These are phyloP conservation scores for Hericium erinaceus DNA, from an alignment of 768 basidiomycete species.

Conservation along the genomic window DNA sequence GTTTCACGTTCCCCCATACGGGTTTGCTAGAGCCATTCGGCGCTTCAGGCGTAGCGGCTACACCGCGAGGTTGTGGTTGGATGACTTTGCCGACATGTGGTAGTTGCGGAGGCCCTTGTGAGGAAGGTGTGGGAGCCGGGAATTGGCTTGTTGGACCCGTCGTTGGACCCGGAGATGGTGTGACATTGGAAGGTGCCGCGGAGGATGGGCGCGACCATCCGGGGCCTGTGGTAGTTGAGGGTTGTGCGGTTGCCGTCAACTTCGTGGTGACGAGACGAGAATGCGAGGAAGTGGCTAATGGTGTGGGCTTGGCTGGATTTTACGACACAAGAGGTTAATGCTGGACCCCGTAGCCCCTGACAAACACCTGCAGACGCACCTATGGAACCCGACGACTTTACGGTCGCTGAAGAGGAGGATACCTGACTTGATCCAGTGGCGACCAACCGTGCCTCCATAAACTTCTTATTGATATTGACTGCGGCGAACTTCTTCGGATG, in stretches of 20 bases:
- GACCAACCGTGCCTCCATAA: constrained; percentile 80
- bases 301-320: constrained; percentile 44
- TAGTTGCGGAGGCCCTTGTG: constrained; percentile 35
- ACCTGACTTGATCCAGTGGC: constrained; percentile 39
- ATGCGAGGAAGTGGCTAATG: constrained; percentile 49
- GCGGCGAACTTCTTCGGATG: constrained; percentile 82
- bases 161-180: constrained; percentile 36
- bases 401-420: constrained; percentile 31
- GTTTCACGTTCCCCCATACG: constrained; percentile 64
- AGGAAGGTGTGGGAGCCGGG: constrained; percentile 14
- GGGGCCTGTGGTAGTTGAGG: constrained; percentile 46
- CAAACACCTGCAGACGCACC: constrained; percentile 30
- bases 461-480: constrained; percentile 94
- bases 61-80: constrained; percentile 48
- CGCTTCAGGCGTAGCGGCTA: constrained; percentile 23
- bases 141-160: constrained; percentile 29
- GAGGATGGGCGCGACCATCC: constrained; percentile 80
- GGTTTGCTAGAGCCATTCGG: constrained; percentile 30
- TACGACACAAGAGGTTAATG: not conserved
- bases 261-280: constrained; percentile 83
- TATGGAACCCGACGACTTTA: constrained; percentile 43
- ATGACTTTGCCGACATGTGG: constrained; percentile 58
- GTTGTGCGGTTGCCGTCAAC: constrained; percentile 58
- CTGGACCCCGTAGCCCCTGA: not conserved
- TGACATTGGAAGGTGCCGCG: constrained; percentile 45